Base-by-base conservation (phyloP, 78 protist genomes). In the Anaeramoeba flamelloides region DNA sequence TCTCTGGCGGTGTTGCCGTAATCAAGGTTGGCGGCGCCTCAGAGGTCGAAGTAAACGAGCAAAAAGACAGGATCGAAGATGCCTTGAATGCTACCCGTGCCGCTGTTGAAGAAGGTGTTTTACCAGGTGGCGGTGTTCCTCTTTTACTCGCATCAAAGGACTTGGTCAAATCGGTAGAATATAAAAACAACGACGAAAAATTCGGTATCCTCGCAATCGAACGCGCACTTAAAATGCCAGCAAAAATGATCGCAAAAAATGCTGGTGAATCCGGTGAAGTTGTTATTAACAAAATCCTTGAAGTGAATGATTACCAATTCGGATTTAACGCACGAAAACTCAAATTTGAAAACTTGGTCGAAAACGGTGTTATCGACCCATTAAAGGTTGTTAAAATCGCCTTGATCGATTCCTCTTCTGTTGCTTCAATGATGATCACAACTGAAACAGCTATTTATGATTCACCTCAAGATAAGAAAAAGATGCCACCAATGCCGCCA, bases 61-160 rank as follows among this genome's bases (percentile, higher is more conserved):
- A 90, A 92, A 95, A 93, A 89, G 99, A 97, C 87, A 91, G 99
- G 41, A 87, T 95, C 77, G 86, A 84, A 17, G 99, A 97, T 80
- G 99, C 99, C 1, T 89, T 97, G 64, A 91, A 91, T 86, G 99
- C 99, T 17, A 97, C 99, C 1, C 85, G 94, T 26, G 98, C 98
- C 26, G 98, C 98, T 37, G 96, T 95, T 33, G 92, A 92, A 83
- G 98, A 40, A 38, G 78, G 78, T 1, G 3, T 76, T 2, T 41
- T 76, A 30, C 78, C 78, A 30, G 78, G 78, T 3, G 78, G 78
- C 78, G 78, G 78, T 30, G 32, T 17, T 1, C 98, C 97, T 34
- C 85, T 96, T 38, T 90, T 96, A 76, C 77, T 84, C 86, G 80
- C 91, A 38, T 79, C 92, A 33, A 2, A 30, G 22, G 78, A 41